Base-by-base conservation (phyloP, 441 rosid genomes). In the Pelargonium myrrhifolium region DNA sequence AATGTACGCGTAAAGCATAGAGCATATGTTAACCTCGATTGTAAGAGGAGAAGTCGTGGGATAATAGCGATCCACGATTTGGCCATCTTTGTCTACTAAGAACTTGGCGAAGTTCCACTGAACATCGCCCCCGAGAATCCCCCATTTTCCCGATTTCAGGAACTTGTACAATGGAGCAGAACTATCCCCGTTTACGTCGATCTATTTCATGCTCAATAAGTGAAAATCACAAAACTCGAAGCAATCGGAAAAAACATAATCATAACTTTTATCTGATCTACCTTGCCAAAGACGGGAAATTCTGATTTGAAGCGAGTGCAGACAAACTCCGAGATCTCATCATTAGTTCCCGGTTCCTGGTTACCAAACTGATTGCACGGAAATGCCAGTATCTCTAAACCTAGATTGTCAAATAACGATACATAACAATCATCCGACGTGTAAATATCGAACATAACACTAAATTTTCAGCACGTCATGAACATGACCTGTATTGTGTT, bases 81-180 rank as follows among this genome's bases (percentile, higher is more conserved):
- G 78, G 51, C 94, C 96, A 22, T 84, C 82, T 67, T 83, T 85
- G 42, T 81, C 77, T 42, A 90, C 89, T 59, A 89, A 84, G 79
- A 93, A 90, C 83, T 93, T 90, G 35, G 92, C 90, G 71, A 90
- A 90, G 85, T 93, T 93, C 93, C 97, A 90, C 39, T 93, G 98
- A 68, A 93, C 87, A 28, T 93, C 94, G 39, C 90, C 98, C n/a
- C 91, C 80, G 6, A 93, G 89, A 59, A 90, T 82, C 77, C 92
- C 94, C 96, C 97, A 90, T 80, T 90, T 85, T 15, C 98, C 98
- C 2, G 83, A 80, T 79, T 93, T 93, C 20, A 89, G 70, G 78
- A 85, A 90, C 76, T 85, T 81, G 80, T 88, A 93, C 26, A 90
- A 79, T 49, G 87, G 84, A 55, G 82, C 87, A 68, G 92, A 81